Percentiles rank a stretch among this genome's conserved stretches.
phyloP scores from a whole-genome alignment of 2,329 filamentous ascomycete species.

The Cercospora zeae-maydis region DNA sequence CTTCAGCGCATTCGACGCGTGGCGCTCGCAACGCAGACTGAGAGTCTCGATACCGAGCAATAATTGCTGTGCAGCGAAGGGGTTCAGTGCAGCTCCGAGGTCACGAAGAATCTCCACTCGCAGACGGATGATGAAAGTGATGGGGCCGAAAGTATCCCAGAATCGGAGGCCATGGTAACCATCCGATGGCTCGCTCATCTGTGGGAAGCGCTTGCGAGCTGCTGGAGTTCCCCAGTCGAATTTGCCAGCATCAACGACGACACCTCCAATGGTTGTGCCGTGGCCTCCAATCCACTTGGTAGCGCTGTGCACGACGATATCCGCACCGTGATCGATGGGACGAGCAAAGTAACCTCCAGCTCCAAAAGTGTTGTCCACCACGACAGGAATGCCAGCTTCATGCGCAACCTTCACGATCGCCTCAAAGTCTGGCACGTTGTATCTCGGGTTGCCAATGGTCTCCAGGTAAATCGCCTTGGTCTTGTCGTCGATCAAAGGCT shows the following conservation, averaged over 20 bases:
- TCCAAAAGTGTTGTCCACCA: conserved; percentile 92
- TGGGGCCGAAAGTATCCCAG: conserved; percentile 82
- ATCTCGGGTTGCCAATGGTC: conserved; percentile 88
- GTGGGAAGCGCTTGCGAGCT: conserved; percentile 67
- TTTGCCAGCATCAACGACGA: conserved; percentile 83
- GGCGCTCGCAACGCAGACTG: conserved; percentile 78
- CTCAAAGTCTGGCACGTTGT: conserved; percentile 89
- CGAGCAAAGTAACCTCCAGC: conserved; percentile 84
- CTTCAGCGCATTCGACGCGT: conserved; percentile 76
- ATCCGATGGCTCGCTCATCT: conserved; percentile 82
- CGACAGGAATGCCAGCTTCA: conserved; percentile 56
- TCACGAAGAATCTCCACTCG: conserved; percentile 90
- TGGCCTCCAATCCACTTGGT: conserved; percentile 98
- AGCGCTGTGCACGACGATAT: conserved; percentile 90
- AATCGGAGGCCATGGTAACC: conserved; percentile 94
- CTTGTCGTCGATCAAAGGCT: conserved; percentile 79
- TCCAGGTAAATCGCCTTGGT: conserved; percentile 92
- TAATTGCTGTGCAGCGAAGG: conserved; percentile 89
- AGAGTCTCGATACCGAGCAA: conserved; percentile 87
- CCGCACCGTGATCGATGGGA: conserved; percentile 84
- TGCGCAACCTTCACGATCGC: conserved; percentile 79
- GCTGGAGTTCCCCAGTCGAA: conserved; percentile 88
- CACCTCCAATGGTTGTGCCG: conserved; percentile 79
- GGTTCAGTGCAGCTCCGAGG: conserved; percentile 75
- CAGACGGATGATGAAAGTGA: conserved; percentile 78